Base-by-base conservation (phyloP, 2,329 filamentous ascomycete genomes). In the Didymella pinodella region DNA sequence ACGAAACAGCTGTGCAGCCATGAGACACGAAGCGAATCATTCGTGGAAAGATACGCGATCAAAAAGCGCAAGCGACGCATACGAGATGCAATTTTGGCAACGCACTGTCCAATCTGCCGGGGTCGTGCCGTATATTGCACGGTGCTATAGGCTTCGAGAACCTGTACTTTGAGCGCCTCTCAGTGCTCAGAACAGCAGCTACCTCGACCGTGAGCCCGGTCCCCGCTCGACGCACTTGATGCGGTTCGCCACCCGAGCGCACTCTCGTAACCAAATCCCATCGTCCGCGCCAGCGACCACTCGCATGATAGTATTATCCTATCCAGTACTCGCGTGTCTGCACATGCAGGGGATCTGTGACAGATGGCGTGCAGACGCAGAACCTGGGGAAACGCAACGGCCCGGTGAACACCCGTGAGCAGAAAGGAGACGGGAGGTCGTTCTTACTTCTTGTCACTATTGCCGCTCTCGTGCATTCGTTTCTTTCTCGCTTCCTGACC, bases 381-480 rank as follows among this genome's bases (percentile, higher is more conserved):
- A 69, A 68, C 60, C 62, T 47, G 62, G 66, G 65, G 68, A 56
- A 57, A 65, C 63, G 61, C 41, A 43, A 63, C 56, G 56, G 46
- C 25, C 56, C 50, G 50, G 20, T 28, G 14, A 50, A 20, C 26
- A 50, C 18, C 16, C 32, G 32, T 43, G 32, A 47, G 51, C 12
- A 14, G 31, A 50, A 40, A 51, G 54, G 56, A 43, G 50, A 28
- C 20, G 25, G 38, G 11, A 41, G 10, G 18, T 41, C 20, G 38
- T 41, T 25, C 38, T 41, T 41, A 41, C 20, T 40, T 40, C 38
- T 41, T 41, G 18, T 18, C 20, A 10, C 8, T 6, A 14, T 22
- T 41, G 38, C 38, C 3, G 20, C 18, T 10, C n/a, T 20, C 36
- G 36, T 18, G 38, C 38, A 25, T 41, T 18, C n/a, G 18, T 26